These are phyloP conservation scores for Lasiosphaeria ovina DNA, from an alignment of 495 filamentous ascomycete genomes.

Conservation along the genomic window DNA sequence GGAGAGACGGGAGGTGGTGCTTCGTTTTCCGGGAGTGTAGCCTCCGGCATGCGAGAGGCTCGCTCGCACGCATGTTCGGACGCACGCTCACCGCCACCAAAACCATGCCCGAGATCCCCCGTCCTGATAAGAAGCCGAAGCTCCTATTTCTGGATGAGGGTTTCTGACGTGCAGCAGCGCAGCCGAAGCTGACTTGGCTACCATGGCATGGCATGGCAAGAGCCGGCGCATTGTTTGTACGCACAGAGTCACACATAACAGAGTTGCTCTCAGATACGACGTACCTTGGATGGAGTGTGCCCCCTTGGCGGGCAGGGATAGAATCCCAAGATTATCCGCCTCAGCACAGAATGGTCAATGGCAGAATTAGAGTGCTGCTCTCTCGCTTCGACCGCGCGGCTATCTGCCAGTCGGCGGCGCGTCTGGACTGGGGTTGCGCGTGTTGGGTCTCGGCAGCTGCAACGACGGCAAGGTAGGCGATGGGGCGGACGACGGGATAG, in stretches of 20 bases:
- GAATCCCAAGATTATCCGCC: background rate
- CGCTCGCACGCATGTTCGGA: background rate
- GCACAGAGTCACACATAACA: too few species aligned
- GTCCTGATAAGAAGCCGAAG: conserved; percentile 10
- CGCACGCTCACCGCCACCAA: conserved; percentile 19
- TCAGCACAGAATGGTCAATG: background rate
- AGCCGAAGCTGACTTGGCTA: too few species aligned
- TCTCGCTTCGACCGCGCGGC: background rate
- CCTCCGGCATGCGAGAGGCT: conserved; percentile 19
- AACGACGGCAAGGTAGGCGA: conserved; percentile 2
- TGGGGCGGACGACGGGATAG: background rate
- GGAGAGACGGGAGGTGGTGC: background rate
- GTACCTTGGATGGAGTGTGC: too few species aligned
- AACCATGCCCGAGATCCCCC: conserved; percentile 12
- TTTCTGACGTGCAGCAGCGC: conserved; percentile 1
- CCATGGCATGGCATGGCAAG: too few species aligned
- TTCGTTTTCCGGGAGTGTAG: conserved; percentile 26
- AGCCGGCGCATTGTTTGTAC: too few species aligned
- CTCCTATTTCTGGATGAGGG: background rate
- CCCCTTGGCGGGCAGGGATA: too few species aligned
- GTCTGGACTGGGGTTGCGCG: background rate
- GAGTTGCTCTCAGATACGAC: too few species aligned
- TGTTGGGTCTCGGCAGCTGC: background rate
- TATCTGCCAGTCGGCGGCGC: background rate
- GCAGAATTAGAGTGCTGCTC: background rate